phyloP scores from a whole-genome alignment of 176 grass and related monocot species.

The Olyra latifolia region DNA sequence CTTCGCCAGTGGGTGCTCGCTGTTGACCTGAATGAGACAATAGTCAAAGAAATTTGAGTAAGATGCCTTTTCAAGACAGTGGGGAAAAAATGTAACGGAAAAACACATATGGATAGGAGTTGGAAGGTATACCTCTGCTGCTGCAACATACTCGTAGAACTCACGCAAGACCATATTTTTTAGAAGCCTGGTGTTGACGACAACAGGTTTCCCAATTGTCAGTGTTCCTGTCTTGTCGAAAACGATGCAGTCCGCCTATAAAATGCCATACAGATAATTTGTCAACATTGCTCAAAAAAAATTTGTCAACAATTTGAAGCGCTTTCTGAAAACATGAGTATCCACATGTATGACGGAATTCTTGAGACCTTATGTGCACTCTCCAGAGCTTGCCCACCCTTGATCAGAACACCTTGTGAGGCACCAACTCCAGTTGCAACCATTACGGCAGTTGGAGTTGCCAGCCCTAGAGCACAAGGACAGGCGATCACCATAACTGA shows the following conservation, averaged over 20 bases:
- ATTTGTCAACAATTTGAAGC: constrained; percentile 21
- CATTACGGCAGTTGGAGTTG: constrained; percentile 98
- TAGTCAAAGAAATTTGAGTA: constrained; percentile 3
- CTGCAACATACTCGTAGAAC: constrained; percentile 70
- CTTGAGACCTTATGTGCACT: constrained; percentile 78
- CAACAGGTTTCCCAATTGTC: constrained; percentile 78
- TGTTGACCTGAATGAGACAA: constrained; percentile 62
- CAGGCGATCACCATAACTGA: constrained; percentile 99
- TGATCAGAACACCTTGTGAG: constrained; percentile 90
- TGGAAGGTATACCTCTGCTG: constrained; percentile 59
- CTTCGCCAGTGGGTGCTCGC: constrained; percentile 91
- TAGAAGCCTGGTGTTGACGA: constrained; percentile 73
- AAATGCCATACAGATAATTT: neutral
- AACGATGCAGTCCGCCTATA: constrained; percentile 82
- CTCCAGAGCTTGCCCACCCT: constrained; percentile 91
- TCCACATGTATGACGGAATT: neutral
- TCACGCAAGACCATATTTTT: constrained; percentile 82
- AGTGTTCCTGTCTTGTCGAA: constrained; percentile 97
- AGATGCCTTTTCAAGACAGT: neutral
- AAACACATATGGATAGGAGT: neutral
- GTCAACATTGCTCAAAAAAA: too few relatives aligned
- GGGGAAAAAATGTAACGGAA: neutral
- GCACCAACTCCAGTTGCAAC: constrained; percentile 96
- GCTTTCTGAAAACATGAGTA: neutral
- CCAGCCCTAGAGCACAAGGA: constrained; percentile 84